Base-by-base conservation (phyloP, 768 basidiomycete species). In the Tylopilus sp. region DNA sequence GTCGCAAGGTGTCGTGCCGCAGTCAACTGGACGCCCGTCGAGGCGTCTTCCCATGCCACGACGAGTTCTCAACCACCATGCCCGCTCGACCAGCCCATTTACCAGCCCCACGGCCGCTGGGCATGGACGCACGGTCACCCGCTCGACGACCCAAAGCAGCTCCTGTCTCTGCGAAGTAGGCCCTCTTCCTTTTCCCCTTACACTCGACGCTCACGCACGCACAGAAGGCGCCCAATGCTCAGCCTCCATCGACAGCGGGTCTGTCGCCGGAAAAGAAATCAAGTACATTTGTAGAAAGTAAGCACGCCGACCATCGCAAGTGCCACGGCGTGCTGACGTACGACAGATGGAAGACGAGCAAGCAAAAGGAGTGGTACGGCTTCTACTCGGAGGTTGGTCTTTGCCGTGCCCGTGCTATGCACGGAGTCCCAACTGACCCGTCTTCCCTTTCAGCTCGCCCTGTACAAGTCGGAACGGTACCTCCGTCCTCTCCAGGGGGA, bases 401-500 rank as follows among this genome's bases (percentile, higher is more conserved):
- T 37, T 17, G 61, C 50, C 60, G 46, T 29, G 28, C 52, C 11
- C n/a, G n/a, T n/a, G n/a, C n/a, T n/a, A 59, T 60, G 54, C 61
- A 61, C 25, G 30, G 37, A 47, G 44, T 33, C 31, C 42, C 11
- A 25, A 30, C 48, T 17, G 26, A 59, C 14, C 38, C n/a, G 54
- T 10, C 56, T 28, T 42, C 53, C 22, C 17, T 40, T 52, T 33
- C 54, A 85, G 83, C 72, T 84, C 24, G 76, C 76, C 6, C 63
- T 85, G 2, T 82, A 80, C 69, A 77, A 78, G 33, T 71, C 71
- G 5, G 64, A 69, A 41, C 65, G 60, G 19, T 76, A 80, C 54
- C 76, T 85, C 42, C 71, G 70, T 34, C 61, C 75, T 1, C 71
- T 84, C 0, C 83, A 84, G 61, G 84, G 82, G 19, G 64, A 66